Percentiles rank a stretch among this genome's conserved stretches.
These are phyloP conservation scores for Dichotomocladium elegans DNA, from an alignment of 371 early-diverging fungal genomes.

Conservation along the genomic window DNA sequence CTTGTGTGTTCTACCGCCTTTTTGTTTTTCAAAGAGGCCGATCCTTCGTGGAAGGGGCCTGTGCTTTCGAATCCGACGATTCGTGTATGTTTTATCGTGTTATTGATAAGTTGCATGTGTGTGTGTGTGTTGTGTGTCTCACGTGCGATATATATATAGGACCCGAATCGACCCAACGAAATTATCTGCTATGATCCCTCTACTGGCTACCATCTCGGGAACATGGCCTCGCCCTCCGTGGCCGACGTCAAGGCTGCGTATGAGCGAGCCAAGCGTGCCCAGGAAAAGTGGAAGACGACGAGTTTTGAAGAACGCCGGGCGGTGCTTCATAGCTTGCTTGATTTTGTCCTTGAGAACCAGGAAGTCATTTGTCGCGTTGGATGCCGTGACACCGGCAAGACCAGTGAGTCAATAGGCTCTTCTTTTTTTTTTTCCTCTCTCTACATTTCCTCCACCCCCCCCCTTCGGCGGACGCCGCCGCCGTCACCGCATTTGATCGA, in stretches of 20 bases:
- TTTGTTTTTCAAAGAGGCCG: constrained; percentile 20
- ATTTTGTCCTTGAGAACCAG: constrained; percentile 75
- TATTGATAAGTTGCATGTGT: neutral
- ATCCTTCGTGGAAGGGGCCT: constrained; percentile 53
- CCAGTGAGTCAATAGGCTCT: too few relatives aligned
- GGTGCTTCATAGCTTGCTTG: constrained; percentile 68
- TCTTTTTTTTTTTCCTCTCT: too few relatives aligned
- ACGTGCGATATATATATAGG: too few relatives aligned
- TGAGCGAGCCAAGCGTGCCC: constrained; percentile 60
- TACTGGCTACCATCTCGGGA: constrained; percentile 72
- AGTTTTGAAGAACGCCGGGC: constrained; percentile 73
- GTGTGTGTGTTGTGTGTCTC: neutral
- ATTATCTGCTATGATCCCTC: constrained; percentile 88
- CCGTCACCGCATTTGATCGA: neutral
- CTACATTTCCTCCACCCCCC: too few relatives aligned
- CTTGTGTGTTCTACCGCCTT: neutral
- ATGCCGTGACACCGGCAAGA: constrained; percentile 84
- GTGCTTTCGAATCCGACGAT: constrained; percentile 54
- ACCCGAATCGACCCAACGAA: constrained; percentile 44
- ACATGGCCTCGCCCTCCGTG: constrained; percentile 55
- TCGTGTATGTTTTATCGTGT: constrained; percentile 32
- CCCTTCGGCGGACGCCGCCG: too few relatives aligned
- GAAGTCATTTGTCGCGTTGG: constrained; percentile 72
- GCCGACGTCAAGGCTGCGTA: constrained; percentile 59
- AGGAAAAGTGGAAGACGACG: constrained; percentile 67